Evolutionary conservation across 1,139 yeast species (phyloP).

Genomic region (Saccharomyces hybrid): DNA sequence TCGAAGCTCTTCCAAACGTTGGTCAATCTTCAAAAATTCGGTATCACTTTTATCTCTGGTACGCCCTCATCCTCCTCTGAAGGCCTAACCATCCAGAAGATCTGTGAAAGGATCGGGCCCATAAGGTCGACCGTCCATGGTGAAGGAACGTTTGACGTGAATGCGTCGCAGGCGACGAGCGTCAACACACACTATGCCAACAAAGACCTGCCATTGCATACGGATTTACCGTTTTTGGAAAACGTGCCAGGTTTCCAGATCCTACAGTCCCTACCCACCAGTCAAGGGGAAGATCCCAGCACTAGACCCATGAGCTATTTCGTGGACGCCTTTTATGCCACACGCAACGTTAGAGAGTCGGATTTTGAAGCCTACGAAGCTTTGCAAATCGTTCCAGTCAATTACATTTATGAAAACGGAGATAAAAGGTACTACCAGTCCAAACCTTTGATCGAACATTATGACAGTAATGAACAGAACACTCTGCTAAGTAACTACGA

Average conservation of each 20-base stretch:
- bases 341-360: constrained; percentile 41
- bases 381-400: constrained; percentile 54
- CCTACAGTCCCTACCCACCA: constrained; percentile 58
- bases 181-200: constrained; percentile 66
- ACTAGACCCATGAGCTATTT: constrained; percentile 39
- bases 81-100: constrained; percentile 34
- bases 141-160: constrained; percentile 56
- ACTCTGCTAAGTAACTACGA: constrained; percentile 27
- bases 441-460: constrained; percentile 61
- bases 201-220: constrained; percentile 63
- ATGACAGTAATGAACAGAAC: constrained; percentile 32
- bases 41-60: constrained; percentile 49
- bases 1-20: constrained; percentile 37
- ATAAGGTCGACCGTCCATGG: constrained; percentile 72
- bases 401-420: constrained; percentile 62
- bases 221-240: constrained; percentile 73
- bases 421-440: constrained; percentile 57
- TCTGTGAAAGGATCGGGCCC: constrained; percentile 62
- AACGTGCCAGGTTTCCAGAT: constrained; percentile 80
- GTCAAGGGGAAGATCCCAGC: constrained; percentile 54
- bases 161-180: constrained; percentile 38
- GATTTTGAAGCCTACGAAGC: constrained; percentile 65
- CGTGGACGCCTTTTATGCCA: constrained; percentile 71
- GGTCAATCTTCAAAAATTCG: constrained; percentile 47
- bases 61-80: constrained; percentile 5